Percentiles rank a stretch among this genome's conserved stretches.
Evolutionary conservation across 352 stramenopile genomes (phyloP).

Genomic region (Phytophthora melonis): DNA sequence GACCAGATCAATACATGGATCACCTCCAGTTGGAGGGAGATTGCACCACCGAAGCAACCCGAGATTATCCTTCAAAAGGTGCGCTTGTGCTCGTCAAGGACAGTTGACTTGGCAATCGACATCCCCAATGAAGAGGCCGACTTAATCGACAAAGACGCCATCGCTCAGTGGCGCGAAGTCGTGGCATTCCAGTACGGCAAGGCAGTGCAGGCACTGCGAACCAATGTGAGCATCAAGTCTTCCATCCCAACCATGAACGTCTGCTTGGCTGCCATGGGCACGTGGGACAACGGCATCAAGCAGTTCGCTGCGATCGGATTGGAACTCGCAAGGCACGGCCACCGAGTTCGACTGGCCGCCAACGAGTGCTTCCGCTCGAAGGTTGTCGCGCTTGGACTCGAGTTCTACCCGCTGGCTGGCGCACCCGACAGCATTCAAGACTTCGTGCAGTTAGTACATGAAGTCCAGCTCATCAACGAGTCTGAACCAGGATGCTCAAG

Average conservation of each 20-base stretch:
- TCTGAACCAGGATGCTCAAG: conserved; percentile 13
- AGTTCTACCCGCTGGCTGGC: conserved; percentile 49
- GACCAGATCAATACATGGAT: neutral
- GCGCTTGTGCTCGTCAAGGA: conserved; percentile 4
- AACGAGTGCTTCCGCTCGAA: conserved; percentile 65
- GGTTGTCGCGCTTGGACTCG: conserved; percentile 48
- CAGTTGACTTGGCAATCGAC: conserved; percentile 3
- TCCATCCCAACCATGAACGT: conserved; percentile 44
- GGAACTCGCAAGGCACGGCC: conserved; percentile 57
- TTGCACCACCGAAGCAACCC: neutral
- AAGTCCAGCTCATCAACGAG: conserved; percentile 13
- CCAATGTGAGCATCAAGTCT: conserved; percentile 10
- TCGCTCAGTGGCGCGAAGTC: conserved; percentile 18
- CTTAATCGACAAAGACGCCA: conserved; percentile 4
- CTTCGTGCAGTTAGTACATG: conserved; percentile 23
- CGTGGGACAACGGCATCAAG: conserved; percentile 54
- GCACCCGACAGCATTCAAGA: conserved; percentile 19
- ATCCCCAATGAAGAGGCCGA: conserved; percentile 6
- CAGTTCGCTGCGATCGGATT: conserved; percentile 61
- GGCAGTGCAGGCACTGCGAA: neutral
- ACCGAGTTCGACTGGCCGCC: conserved; percentile 82
- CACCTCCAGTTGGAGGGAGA: neutral
- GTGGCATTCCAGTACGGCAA: conserved; percentile 16
- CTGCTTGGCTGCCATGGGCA: conserved; percentile 45
- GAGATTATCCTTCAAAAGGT: neutral